Base-by-base conservation (phyloP, 257 asterid genomes). In the Fraxinus excelsior region DNA sequence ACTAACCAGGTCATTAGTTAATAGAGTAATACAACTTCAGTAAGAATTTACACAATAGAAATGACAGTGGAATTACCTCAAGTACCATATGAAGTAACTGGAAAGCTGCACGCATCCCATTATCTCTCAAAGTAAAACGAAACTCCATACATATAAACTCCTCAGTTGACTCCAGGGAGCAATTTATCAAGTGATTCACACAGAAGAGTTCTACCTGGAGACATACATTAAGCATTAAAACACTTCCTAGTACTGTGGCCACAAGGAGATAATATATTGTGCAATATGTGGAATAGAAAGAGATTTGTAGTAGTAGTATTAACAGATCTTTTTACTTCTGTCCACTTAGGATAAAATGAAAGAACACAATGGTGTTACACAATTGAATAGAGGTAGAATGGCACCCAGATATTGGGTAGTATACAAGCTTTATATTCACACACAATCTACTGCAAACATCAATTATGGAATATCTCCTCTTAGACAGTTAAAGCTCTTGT, bases 21-120 rank as follows among this genome's bases (percentile, higher is more conserved):
- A 28, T 76, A 62, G 38, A 70, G 65, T 18, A 29, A 72, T 29
- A 19, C 25, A 25, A 38, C 72, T 58, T 65, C 10, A 10, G 32
- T 62, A 25, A 56, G 23, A 26, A 71, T 28, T 23, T 44, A 71
- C n/a, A 38, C 13, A 64, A 77, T 60, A 68, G 56, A 77, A 80
- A 25, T 12, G 29, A 40, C 46, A 44, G 76, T 70, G 16, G 32
- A 26, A 71, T 83, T 89, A 96, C 99, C 99, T 96, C 94, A 75
- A 96, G 99, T 26, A 96, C 99, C 99, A 93, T 96, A 85, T 96
- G 99, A 84, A 96, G 99, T 76, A 96, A 88, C 88, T 96, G 98
- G 85, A 96, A 96, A 83, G 99, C 99, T 73, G 98, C 99, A 78
- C 91, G 92, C 99, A 96, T 96, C 42, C 98, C 99, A 82, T 88